phyloP scores from a whole-genome alignment of 345 rosid species.

The Brassica nigra region DNA sequence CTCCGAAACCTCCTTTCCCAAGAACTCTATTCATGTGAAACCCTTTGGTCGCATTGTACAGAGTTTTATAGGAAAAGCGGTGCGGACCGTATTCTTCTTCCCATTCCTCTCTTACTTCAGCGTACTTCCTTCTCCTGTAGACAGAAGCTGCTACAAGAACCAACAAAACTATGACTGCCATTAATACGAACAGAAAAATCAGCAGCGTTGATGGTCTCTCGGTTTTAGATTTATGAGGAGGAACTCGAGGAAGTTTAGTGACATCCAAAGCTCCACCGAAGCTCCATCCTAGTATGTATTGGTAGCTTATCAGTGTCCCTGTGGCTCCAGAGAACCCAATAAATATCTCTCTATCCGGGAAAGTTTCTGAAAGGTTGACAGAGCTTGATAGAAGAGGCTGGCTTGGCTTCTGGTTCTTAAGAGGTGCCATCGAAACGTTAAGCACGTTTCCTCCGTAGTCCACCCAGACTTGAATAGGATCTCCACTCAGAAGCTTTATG shows the following conservation, averaged over 20 bases:
- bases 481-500: constrained; percentile 47
- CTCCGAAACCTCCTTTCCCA: constrained; percentile 55
- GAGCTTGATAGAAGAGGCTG: constrained; percentile 52
- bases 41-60: constrained; percentile 52
- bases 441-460: constrained; percentile 52
- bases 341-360: constrained; percentile 45
- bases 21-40: constrained; percentile 44
- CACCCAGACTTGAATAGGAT: constrained; percentile 59
- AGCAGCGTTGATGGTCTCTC: constrained; percentile 1
- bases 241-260: constrained; percentile 57
- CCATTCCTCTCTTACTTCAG: constrained; percentile 53
- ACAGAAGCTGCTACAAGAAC: constrained; percentile 33
- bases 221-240: constrained; percentile 15
- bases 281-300: constrained; percentile 70
- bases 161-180: constrained; percentile 25
- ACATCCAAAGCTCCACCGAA: constrained; percentile 43
- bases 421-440: constrained; percentile 52
- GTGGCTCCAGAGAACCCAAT: constrained; percentile 71
- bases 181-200: constrained; percentile 6
- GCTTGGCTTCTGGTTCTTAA: constrained; percentile 39
- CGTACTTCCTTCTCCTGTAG: constrained; percentile 39
- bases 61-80: constrained; percentile 43
- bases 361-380: constrained; percentile 45
- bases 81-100: constrained; percentile 51
- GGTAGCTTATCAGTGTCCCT: constrained; percentile 43